Evolutionary conservation across 2,329 filamentous ascomycete genomes (phyloP).

Genomic region (Madurella fahalii): DNA sequence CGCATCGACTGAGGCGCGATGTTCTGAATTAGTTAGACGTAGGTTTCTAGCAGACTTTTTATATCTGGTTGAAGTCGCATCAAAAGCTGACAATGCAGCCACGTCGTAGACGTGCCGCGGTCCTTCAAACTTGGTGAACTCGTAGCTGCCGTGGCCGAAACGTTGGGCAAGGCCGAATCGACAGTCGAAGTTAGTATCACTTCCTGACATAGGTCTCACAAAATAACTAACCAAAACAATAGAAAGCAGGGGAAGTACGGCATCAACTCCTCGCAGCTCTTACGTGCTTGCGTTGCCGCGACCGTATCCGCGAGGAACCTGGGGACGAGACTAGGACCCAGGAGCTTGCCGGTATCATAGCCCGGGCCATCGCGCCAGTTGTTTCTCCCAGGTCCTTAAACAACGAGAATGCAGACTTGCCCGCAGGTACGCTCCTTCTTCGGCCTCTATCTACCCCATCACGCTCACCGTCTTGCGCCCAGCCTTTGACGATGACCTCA

Average conservation of each 20-base stretch:
- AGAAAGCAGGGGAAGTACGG: background rate
- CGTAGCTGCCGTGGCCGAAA: background rate
- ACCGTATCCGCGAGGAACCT: background rate
- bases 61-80: background rate
- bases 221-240: background rate
- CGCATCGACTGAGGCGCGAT: background rate
- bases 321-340: background rate
- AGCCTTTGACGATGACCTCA: conserved; percentile 11
- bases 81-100: background rate
- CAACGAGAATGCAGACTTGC: background rate
- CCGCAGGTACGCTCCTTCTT: conserved; percentile 3
- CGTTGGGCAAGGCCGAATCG: background rate
- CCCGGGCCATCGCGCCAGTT: conserved; percentile 13
- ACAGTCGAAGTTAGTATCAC: background rate
- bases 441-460: background rate
- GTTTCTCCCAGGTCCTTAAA: background rate
- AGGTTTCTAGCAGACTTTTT: background rate
- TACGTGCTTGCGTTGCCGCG: conserved; percentile 9
- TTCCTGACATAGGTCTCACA: background rate
- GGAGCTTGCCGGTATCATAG: conserved; percentile 4
- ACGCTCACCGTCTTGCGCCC: background rate
- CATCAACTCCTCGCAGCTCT: conserved; percentile 10
- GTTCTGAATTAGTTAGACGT: conserved; percentile 7
- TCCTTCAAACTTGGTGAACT: conserved; percentile 15
- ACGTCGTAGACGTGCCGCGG: conserved; percentile 1